Evolutionary conservation across 495 filamentous ascomycete genomes (phyloP).

Genomic region (Talaromyces ruber): DNA sequence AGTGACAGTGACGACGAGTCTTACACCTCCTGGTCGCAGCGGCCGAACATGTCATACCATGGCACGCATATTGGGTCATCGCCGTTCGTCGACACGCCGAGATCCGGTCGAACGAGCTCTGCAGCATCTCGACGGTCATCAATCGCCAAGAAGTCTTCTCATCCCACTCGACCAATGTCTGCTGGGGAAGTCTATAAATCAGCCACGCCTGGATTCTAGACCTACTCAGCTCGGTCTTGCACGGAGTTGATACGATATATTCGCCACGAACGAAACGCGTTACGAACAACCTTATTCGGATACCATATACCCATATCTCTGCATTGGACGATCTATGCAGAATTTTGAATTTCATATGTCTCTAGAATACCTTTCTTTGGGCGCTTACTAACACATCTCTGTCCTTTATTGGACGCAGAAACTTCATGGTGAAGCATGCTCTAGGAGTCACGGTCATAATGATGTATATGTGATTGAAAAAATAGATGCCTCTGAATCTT

Average conservation of each 20-base stretch:
- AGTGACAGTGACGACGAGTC: slow-evolving; percentile 5
- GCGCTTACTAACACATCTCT: no score
- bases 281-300: neutral
- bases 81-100: neutral
- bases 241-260: neutral
- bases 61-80: neutral
- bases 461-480: neutral
- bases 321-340: neutral
- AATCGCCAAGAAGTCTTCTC: neutral
- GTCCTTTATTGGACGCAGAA: neutral
- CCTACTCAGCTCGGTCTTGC: neutral
- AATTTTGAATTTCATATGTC: neutral
- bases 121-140: slow-evolving; percentile 5
- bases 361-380: neutral
- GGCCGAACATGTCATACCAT: neutral
- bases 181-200: neutral
- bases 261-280: neutral
- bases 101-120: neutral
- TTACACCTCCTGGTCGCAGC: neutral
- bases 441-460: neutral
- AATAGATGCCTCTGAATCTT: neutral
- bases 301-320: neutral
- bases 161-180: neutral
- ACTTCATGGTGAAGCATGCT: neutral
- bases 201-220: neutral